Percentiles rank a stretch among this genome's conserved stretches.
phyloP scores from a whole-genome alignment of 1,284 basidiomycete species.

The Cryptococcus jaspeensis region DNA sequence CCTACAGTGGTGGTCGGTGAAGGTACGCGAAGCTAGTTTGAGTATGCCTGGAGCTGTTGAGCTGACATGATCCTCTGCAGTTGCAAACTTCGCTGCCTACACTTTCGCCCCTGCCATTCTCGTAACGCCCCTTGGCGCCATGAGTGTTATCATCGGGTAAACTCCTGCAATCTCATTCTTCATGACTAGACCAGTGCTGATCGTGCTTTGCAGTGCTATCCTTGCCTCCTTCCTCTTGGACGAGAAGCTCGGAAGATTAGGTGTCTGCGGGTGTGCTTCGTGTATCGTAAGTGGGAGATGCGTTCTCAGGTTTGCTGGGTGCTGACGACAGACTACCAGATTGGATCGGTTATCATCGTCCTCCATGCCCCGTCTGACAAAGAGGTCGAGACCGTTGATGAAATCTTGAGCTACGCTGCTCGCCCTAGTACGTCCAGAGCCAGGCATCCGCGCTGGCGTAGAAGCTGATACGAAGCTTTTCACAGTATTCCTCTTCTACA shows the following conservation, averaged over 20 bases:
- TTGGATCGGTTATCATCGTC: slow-evolving; percentile 93
- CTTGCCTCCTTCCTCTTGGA: slow-evolving; percentile 90
- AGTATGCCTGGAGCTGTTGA: not conserved
- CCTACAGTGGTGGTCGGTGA: slow-evolving; percentile 82
- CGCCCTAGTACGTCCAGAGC: slow-evolving; percentile 67
- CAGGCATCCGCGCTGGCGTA: slow-evolving; percentile 2
- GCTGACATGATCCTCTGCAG: slow-evolving; percentile 52
- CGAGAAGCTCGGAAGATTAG: slow-evolving; percentile 91
- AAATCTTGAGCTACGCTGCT: slow-evolving; percentile 76
- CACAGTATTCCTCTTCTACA: slow-evolving; percentile 83
- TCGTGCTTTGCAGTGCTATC: slow-evolving; percentile 65
- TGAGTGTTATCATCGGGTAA: slow-evolving; percentile 95
- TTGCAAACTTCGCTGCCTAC: slow-evolving; percentile 98
- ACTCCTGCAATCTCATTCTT: not conserved
- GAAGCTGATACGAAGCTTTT: not conserved
- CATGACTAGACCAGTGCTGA: not conserved
- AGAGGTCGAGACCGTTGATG: slow-evolving; percentile 88
- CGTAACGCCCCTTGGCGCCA: slow-evolving; percentile 91
- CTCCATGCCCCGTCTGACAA: slow-evolving; percentile 96
- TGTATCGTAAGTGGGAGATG: slow-evolving; percentile 60
- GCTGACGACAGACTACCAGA: slow-evolving; percentile 21
- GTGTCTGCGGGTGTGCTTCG: slow-evolving; percentile 85
- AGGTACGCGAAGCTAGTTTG: slow-evolving; percentile 56
- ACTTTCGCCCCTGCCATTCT: slow-evolving; percentile 96
- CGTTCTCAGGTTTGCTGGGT: not conserved